Evolutionary conservation across 2,329 filamentous ascomycete genomes (phyloP), one percentile per base, ranked within the genome.

Genomic region (Colletotrichum tropicicola): DNA sequence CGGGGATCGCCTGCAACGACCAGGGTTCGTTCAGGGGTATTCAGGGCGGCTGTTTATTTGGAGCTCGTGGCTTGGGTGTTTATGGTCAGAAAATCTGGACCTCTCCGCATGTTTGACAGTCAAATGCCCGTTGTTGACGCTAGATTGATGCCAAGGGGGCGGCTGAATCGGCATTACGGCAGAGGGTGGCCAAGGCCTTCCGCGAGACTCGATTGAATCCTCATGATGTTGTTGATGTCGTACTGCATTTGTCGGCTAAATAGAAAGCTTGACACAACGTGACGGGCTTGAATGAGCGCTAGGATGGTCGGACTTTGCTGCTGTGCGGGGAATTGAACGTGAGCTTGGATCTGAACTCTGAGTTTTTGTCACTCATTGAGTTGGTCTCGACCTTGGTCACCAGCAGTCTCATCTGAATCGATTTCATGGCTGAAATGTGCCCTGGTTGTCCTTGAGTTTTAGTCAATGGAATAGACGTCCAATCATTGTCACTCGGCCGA

Each of bases 121-220:
- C 32, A 27, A 39, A 15, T 35, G 32, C 19, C 12, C 6, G n/a
- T 39, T n/a, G 21, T 15, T 32, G n/a, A 32, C 23, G 43, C 17
- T 13, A 12, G 27, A 35, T 25, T 32, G 17, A 59, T 21, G 27
- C 35, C 19, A 6, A 12, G 25, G 13, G n/a, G 15, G 49, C 57
- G 57, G 61, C 56, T 65, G 49, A 55, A 51, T 55, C 43, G 49
- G 44, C 21, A 44, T 44, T n/a, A 21, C 49, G 57, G 49, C 48
- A 65, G 23, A 6, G 15, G 12, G 13, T 39, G 28, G 32, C 21
- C 57, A 55, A 49, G 45, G 21, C 17, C 39, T 17, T 17, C 10
- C 39, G 7, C 12, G 7, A n/a, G 6, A 10, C 13, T 12, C 10
- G 28, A 9, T 32, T 13, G 19, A 15, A n/a, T 4, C 27, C 35